Evolutionary conservation across 768 basidiomycete species (phyloP).

Genomic region (Agaricus sinodeliciosus): DNA sequence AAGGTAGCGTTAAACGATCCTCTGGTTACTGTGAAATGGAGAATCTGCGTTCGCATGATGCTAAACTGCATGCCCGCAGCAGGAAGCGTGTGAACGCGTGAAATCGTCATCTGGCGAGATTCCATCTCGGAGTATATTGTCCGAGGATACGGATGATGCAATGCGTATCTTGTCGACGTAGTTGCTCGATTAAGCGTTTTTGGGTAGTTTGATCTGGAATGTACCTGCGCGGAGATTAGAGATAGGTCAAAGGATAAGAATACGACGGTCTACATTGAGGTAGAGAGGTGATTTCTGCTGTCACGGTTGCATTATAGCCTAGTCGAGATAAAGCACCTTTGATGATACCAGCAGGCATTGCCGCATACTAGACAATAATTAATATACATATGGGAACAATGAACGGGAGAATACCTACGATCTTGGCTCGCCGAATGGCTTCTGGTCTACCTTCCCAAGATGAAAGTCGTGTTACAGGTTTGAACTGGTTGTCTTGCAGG

Average conservation of each 20-base stretch:
- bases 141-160: no score
- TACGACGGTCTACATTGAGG: slow-evolving; percentile 65
- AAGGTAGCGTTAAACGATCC: no score
- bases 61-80: no score
- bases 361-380: slow-evolving; percentile 51
- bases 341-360: slow-evolving; percentile 79
- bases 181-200: not conserved
- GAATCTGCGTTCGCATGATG: no score
- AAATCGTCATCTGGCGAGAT: no score
- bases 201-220: not conserved
- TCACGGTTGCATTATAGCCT: slow-evolving; percentile 69
- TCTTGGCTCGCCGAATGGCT: slow-evolving; percentile 60
- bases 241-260: not conserved
- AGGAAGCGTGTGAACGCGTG: no score
- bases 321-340: slow-evolving; percentile 75
- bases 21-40: no score
- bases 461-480: slow-evolving; percentile 74
- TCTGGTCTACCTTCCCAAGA: slow-evolving; percentile 75
- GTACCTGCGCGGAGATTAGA: not conserved
- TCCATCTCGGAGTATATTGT: no score
- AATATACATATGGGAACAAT: not conserved
- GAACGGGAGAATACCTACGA: slow-evolving; percentile 38
- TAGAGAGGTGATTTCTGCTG: slow-evolving; percentile 70
- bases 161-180: no score
- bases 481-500: slow-evolving; percentile 87